A percentile compares a stretch with the other conserved stretches of the same genome.
These are phyloP conservation scores for Ilyonectria robusta DNA, from an alignment of 2,329 filamentous ascomycete species.

Conservation along the genomic window DNA sequence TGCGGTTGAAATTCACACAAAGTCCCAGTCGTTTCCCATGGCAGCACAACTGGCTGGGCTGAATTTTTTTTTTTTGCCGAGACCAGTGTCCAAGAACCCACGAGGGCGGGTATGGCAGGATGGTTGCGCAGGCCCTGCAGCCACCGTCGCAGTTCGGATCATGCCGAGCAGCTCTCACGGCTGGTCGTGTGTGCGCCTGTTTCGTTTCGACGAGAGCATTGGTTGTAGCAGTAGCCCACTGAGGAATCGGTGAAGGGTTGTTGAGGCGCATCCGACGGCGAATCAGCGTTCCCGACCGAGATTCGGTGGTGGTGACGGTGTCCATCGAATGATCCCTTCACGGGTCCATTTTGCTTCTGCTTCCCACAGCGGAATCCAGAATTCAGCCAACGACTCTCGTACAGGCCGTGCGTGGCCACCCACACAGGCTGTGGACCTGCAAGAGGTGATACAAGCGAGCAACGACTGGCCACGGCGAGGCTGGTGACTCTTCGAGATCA, in stretches of 20 bases:
- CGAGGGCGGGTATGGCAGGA: constrained; percentile 26
- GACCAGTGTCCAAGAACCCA: constrained; percentile 23
- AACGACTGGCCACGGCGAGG: constrained; percentile 45
- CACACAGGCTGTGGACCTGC: constrained; percentile 33
- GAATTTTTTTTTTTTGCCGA: constrained; percentile 15
- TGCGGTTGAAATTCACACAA: background rate
- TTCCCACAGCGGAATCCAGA: background rate
- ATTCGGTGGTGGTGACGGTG: background rate
- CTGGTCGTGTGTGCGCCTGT: background rate
- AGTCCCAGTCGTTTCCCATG: background rate
- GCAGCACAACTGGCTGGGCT: background rate
- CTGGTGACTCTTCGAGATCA: constrained; percentile 47
- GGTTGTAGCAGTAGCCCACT: no score
- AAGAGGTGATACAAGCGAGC: constrained; percentile 44
- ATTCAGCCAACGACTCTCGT: background rate
- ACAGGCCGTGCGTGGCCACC: constrained; percentile 23
- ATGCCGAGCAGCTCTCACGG: constrained; percentile 18
- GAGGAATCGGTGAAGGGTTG: background rate
- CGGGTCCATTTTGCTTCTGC: background rate
- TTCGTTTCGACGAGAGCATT: background rate
- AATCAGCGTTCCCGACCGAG: background rate
- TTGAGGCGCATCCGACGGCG: background rate
- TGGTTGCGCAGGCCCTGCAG: constrained; percentile 25
- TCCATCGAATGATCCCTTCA: background rate
- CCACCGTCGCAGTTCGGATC: constrained; percentile 30